Percentiles rank a stretch among this genome's conserved stretches.
Conservation (phyloP, 345 rosid species). For the Brassica incana region DNA sequence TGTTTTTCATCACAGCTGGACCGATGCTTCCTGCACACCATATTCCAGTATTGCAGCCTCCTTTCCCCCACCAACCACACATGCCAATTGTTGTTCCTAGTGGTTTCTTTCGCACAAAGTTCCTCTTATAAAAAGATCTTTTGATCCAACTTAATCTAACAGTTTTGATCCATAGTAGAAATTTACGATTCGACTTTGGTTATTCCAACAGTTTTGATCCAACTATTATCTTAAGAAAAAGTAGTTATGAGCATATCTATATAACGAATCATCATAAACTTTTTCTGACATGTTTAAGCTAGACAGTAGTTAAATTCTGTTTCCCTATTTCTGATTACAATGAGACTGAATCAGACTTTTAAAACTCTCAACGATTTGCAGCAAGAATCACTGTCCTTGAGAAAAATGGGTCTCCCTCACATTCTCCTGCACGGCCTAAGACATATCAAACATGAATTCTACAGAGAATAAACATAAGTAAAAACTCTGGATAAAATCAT, state of each 20-base stretch:
- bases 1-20: too few relatives aligned
- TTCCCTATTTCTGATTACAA: constrained; percentile 37
- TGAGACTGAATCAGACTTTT: constrained; percentile 27
- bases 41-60: too few relatives aligned
- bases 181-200: too few relatives aligned
- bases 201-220: too few relatives aligned
- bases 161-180: neutral
- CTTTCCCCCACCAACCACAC: too few relatives aligned
- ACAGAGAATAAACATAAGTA: neutral
- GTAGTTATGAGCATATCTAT: neutral
- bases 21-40: too few relatives aligned
- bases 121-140: too few relatives aligned
- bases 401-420: constrained; percentile 51
- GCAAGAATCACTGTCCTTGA: constrained; percentile 34
- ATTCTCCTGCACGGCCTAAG: constrained; percentile 88
- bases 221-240: neutral
- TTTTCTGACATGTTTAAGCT: constrained; percentile 17
- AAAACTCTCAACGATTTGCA: constrained; percentile 15
- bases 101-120: too few relatives aligned
- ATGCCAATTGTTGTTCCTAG: too few relatives aligned
- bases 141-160: neutral
- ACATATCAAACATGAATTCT: constrained; percentile 25
- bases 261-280: neutral
- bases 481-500: neutral
- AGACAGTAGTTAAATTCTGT: constrained; percentile 32